Evolutionary conservation across 2,329 filamentous ascomycete species (phyloP).

Genomic region (Alternaria solani): DNA sequence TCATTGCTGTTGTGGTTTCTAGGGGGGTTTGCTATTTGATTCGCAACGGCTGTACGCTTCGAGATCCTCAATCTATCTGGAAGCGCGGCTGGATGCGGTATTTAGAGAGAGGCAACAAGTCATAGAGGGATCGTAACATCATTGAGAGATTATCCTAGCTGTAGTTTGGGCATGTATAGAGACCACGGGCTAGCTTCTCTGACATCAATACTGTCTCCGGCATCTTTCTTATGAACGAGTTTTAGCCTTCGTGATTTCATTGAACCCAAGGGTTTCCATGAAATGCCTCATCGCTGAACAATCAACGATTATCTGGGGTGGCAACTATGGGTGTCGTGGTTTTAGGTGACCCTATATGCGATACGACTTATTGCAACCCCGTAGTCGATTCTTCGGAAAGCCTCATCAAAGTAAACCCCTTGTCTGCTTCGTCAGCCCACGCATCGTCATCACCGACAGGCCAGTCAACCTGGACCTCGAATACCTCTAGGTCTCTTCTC

Average conservation of each 20-base stretch:
- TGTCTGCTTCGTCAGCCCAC: conserved; percentile 4
- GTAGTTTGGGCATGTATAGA: too few relatives aligned
- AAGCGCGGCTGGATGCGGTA: too few relatives aligned
- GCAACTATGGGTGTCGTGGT: not conserved
- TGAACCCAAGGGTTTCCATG: not conserved
- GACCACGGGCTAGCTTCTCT: too few relatives aligned
- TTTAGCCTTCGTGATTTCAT: not conserved
- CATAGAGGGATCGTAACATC: too few relatives aligned
- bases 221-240: too few relatives aligned
- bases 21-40: too few relatives aligned
- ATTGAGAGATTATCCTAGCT: too few relatives aligned
- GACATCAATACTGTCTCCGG: too few relatives aligned
- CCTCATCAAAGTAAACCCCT: conserved; percentile 1
- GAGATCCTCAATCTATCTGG: too few relatives aligned
- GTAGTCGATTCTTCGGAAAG: not conserved
- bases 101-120: too few relatives aligned
- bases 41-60: too few relatives aligned
- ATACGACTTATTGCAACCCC: not conserved
- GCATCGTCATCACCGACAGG: not conserved
- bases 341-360: not conserved
- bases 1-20: too few relatives aligned
- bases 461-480: conserved; percentile 15
- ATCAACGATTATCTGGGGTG: not conserved
- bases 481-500: conserved; percentile 3
- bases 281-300: not conserved